Evolutionary conservation across 225 moss, liverwort and hornwort genomes (phyloP).

Genomic region (Asterella californica): DNA sequence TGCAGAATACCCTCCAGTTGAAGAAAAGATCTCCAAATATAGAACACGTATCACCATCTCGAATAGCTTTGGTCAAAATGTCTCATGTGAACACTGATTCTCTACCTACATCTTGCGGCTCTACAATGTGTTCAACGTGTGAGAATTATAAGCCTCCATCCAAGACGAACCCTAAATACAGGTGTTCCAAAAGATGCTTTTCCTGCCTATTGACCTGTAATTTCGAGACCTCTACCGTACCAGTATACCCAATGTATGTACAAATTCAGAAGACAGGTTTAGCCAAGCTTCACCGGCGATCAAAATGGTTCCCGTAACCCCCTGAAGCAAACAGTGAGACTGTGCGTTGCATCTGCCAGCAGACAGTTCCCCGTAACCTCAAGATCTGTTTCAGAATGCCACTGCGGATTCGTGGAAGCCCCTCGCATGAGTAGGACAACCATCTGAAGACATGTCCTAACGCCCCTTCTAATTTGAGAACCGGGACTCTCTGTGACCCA

Average conservation of each 20-base stretch:
- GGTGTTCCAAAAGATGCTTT: slow-evolving; percentile 3
- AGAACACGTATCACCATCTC: neutral
- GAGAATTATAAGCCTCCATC: slow-evolving; percentile 1
- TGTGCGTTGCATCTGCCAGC: neutral
- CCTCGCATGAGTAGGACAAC: neutral
- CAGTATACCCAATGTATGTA: slow-evolving; percentile 29
- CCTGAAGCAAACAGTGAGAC: slow-evolving; percentile 2
- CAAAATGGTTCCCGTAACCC: slow-evolving; percentile 8
- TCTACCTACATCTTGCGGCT: slow-evolving; percentile 15
- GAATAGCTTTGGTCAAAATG: slow-evolving; percentile 10
- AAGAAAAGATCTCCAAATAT: slow-evolving; percentile 16
- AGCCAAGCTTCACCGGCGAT: slow-evolving; percentile 19
- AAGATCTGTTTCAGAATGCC: neutral
- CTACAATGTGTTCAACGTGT: slow-evolving; percentile 1
- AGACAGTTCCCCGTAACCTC: neutral
- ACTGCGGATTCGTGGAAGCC: neutral
- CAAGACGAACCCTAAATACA: slow-evolving; percentile 15
- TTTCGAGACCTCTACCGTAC: slow-evolving; percentile 12
- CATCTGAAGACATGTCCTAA: neutral
- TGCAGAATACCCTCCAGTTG: slow-evolving; percentile 7
- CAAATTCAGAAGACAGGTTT: slow-evolving; percentile 25
- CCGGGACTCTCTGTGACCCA: slow-evolving; percentile 5
- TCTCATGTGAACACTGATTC: slow-evolving; percentile 9
- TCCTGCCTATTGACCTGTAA: slow-evolving; percentile 3
- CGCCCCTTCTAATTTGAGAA: neutral